Conservation (phyloP, 1,284 basidiomycete genomes). For the Puccinia brachypodii region DNA sequence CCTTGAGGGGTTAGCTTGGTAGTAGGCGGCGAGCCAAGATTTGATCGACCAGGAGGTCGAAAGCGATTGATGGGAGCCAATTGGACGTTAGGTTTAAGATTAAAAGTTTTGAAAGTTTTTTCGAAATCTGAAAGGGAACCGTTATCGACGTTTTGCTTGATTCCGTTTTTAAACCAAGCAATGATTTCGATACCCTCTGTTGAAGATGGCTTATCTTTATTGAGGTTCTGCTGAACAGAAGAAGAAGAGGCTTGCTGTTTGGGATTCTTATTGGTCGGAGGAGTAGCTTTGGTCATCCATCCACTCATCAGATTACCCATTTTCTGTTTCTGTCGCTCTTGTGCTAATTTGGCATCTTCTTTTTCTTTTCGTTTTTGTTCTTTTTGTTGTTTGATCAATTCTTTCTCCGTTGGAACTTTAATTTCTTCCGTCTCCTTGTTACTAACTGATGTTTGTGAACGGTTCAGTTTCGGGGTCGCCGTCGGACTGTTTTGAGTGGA, state of each 20-base stretch:
- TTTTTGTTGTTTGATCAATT: constrained; percentile 16
- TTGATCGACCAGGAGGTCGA: constrained; percentile 54
- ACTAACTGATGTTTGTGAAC: background rate
- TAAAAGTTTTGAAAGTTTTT: constrained; percentile 72
- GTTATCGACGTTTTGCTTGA: constrained; percentile 41
- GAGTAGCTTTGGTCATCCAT: constrained; percentile 37
- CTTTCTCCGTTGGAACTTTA: constrained; percentile 24
- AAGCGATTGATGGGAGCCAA: constrained; percentile 74
- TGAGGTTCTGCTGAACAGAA: background rate
- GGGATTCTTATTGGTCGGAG: background rate
- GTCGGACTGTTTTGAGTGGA: background rate
- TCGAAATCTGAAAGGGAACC: constrained; percentile 65
- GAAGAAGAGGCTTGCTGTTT: background rate
- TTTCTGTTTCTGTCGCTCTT: constrained; percentile 64
- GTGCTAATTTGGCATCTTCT: constrained; percentile 53
- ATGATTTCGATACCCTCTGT: constrained; percentile 1
- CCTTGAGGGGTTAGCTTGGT: constrained; percentile 9
- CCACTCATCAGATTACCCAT: constrained; percentile 57
- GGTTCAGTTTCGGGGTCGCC: background rate
- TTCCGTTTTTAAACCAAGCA: constrained; percentile 7
- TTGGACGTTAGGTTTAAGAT: constrained; percentile 68
- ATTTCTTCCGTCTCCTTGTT: background rate
- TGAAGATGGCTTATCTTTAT: too few species aligned
- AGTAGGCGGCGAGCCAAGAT: constrained; percentile 59
- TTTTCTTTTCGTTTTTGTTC: constrained; percentile 35